These are phyloP conservation scores for Arabidopsis hybrid DNA, from an alignment of 441 rosid species.

Conservation along the genomic window DNA sequence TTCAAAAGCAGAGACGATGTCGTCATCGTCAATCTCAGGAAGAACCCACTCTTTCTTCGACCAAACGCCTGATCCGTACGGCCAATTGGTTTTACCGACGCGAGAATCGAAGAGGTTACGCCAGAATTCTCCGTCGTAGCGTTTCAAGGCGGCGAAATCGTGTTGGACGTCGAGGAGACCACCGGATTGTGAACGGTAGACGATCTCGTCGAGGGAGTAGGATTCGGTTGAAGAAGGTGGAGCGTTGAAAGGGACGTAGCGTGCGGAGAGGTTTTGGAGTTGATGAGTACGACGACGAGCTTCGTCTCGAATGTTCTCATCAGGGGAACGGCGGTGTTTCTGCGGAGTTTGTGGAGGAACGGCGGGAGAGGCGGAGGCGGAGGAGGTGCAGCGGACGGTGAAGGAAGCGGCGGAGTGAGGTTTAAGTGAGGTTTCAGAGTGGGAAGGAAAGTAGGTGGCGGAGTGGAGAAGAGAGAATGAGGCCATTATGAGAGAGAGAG, in stretches of 20 bases:
- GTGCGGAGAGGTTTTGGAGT: slow-evolving; percentile 47
- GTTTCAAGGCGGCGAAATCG: slow-evolving; percentile 61
- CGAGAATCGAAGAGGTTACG: slow-evolving; percentile 72
- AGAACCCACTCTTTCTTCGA: slow-evolving; percentile 80
- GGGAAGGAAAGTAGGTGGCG: slow-evolving; percentile 47
- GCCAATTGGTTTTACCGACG: slow-evolving; percentile 72
- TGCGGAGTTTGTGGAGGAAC: slow-evolving; percentile 29
- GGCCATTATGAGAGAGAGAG: slow-evolving; percentile 27
- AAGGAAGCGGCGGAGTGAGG: slow-evolving; percentile 29
- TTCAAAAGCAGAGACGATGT: slow-evolving; percentile 74
- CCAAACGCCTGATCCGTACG: slow-evolving; percentile 81
- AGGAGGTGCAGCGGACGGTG: slow-evolving; percentile 50
- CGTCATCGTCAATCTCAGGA: slow-evolving; percentile 69
- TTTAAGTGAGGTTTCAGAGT: slow-evolving; percentile 36
- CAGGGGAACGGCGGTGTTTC: slow-evolving; percentile 49
- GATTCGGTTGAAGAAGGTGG: slow-evolving; percentile 49
- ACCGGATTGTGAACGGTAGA: slow-evolving; percentile 62
- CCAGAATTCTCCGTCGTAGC: slow-evolving; percentile 67
- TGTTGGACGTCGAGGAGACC: slow-evolving; percentile 71
- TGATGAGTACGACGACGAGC: slow-evolving; percentile 53
- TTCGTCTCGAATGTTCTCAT: slow-evolving; percentile 62
- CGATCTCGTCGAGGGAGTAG: slow-evolving; percentile 74
- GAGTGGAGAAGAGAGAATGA: slow-evolving; percentile 40
- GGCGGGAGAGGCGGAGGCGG: slow-evolving; percentile 42
- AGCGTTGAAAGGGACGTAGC: slow-evolving; percentile 64